Base-by-base conservation (phyloP, 2,329 filamentous ascomycete genomes). In the Phyllosticta citriasiana region DNA sequence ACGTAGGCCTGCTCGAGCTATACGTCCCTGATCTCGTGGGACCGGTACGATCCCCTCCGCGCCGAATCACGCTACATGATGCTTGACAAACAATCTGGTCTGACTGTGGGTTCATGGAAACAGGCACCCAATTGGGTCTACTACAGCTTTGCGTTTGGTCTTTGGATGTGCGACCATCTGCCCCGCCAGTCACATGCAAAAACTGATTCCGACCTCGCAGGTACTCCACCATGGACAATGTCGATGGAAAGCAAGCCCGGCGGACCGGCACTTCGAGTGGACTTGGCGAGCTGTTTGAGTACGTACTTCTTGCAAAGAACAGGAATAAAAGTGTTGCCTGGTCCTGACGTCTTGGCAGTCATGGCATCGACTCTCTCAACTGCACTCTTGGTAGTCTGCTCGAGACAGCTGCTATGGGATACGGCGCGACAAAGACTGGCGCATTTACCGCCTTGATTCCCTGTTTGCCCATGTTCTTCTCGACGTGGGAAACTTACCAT, bases 401-500 rank as follows among this genome's bases (percentile, higher is more conserved):
- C 64, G 91, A 97, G 76, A 93, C 90, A 5, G 93, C 90, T 16
- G 92, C 93, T 59, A 94, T 99, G 88, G 93, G 89, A 26, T 82
- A 96, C 57, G 94, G 94, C 51, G 85, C 89, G 3, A 90, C 89
- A 19, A 87, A 86, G 65, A 85, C 90, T 22, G 94, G 94, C 66
- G 88, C 94, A 62, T 95, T 96, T 73, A 97, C 94, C 0, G 91
- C 92, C 1, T 79, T 99, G 53, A 86, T 93, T 63, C 94, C 94
- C 1, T 95, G 91, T 68, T 79, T 99, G 53, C 90, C 94, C 63
- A 99, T 99, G 94, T 99, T 96, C 80, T 97, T 99, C 78, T 97
- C 93, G 2, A 99, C 94, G 1, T 99, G 94, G 94, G 94, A 99
- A 77, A 99, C 94, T 0, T 99, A 97, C 74, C 94, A 99, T 76